Evolutionary conservation across 1,284 basidiomycete genomes (phyloP), one percentile per base, ranked within the genome.

Genomic region (Cryptococcus maquisensis): DNA sequence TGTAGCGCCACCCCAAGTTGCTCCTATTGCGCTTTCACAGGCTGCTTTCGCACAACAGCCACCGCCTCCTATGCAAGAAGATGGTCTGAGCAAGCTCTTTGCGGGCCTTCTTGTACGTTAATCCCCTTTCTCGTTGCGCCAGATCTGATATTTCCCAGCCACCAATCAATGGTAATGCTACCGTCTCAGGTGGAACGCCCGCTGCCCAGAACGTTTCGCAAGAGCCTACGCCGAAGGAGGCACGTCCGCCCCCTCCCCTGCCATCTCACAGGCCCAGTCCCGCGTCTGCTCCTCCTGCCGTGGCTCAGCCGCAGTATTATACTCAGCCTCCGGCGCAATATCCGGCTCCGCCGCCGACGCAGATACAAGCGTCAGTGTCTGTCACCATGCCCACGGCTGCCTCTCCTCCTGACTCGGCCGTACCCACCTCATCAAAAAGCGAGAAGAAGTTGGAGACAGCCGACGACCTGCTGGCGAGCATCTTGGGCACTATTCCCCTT

Each of bases 401-500:
- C 46, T n/a, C 51, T 7, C 32, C 37, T 10, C 39, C 47, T 18
- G 38, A 21, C 32, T 21, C 47, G n/a, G 40, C 49, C 20, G 21
- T 32, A 15, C 35, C 28, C 9, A 32, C 43, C 16, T 42, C 36
- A 20, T 39, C 47, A 39, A 21, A 51, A 13, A 13, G 20, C 15
- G 37, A 50, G 13, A 18, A 35, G 4, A 48, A 38, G 28, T 68
- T 65, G 13, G 65, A 72, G 52, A 72, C 70, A 1, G 72, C 69
- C n/a, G 69, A 69, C 41, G 70, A 74, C 52, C 55, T 74, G 10
- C 57, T 74, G 21, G 68, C 59, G 49, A 66, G 66, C 35, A 67
- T 74, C 12, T 58, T 72, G 1, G 70, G 69, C 4, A 41, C 62
- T 2, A 53, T 55, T 16, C 47, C 63, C 10, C 28, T 32, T 8